Percentiles rank a stretch among this genome's conserved stretches.
Conservation (phyloP, 202 grass and related monocot species). For the Eragrostis tef region DNA sequence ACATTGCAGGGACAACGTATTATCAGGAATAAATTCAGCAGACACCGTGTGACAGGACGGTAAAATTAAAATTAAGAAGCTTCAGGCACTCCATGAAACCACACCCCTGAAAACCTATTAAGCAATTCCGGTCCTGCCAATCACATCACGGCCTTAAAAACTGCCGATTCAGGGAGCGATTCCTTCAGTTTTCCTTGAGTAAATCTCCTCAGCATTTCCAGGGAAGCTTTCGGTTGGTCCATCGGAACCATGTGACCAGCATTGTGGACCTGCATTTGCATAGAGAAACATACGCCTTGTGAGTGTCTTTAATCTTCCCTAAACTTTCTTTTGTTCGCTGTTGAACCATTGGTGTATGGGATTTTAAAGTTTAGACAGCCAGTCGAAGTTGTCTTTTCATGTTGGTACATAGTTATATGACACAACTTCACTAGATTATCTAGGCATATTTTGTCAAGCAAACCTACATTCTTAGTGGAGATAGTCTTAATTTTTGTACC, state of each 20-base stretch:
- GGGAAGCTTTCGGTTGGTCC: constrained; percentile 82
- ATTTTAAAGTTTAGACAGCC: constrained; percentile 26
- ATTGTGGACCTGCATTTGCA: constrained; percentile 68
- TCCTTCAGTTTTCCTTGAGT: constrained; percentile 68
- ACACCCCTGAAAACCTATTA: constrained; percentile 16
- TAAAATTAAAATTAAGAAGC: constrained; percentile 12
- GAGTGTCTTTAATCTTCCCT: neutral
- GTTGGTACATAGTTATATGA: neutral
- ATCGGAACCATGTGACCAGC: constrained; percentile 93
- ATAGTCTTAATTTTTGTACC: neutral
- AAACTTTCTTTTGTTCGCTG: neutral
- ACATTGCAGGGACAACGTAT: constrained; percentile 32
- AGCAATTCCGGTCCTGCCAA: neutral
- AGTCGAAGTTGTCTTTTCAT: constrained; percentile 3
- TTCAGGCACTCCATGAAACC: constrained; percentile 1
- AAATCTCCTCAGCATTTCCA: constrained; percentile 83
- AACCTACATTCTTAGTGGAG: neutral
- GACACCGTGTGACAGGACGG: neutral
- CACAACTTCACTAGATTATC: neutral
- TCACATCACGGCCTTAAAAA: constrained; percentile 53
- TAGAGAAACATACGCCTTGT: constrained; percentile 15
- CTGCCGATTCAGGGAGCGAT: neutral
- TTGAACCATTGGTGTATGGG: neutral
- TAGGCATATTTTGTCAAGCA: constrained; percentile 2
- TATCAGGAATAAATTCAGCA: constrained; percentile 19